Base-by-base conservation (phyloP, 768 basidiomycete species). In the Leucocoprinus leucothites region DNA sequence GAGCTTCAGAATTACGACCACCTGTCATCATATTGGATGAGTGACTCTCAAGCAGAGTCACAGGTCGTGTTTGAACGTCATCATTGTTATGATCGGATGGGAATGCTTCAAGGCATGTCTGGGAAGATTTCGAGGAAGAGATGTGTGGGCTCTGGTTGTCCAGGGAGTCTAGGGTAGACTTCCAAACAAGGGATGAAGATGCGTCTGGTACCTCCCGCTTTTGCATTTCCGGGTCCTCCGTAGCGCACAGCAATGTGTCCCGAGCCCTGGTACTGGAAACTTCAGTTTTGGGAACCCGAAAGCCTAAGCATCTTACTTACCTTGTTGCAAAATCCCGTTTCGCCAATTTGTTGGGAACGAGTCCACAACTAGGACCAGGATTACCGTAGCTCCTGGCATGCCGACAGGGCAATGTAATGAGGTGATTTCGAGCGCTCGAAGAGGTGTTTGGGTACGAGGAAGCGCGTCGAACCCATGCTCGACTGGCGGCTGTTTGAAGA, bases 401-500 rank as follows among this genome's bases (percentile, higher is more conserved):
- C 24, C 40, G 28, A 22, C 13, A 43, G 13, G n/a, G 16, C 7
- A 25, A 9, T 35, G 22, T 13, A 43, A 24, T 16, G 25, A 6
- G 25, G 11, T 24, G 22, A 8, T 38, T 1, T 25, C 42, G 28
- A 35, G 41, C 34, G 31, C 11, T 49, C 9, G 21, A 52, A 25
- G 46, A 40, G 13, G 48, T 40, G 47, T 18, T 21, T 0, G 45
- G n/a, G 18, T 21, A 49, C 16, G 56, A 50, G n/a, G 66, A 60
- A 19, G 60, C 58, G 24, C 57, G 66, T 51, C 71, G 69, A 24
- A 66, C 60, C 73, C 79, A 84, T 45, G 81, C 82, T 48, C 74
- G 76, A 59, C 71, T 71, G 18, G 82, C 81, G 53, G 79, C 81
- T 36, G 69, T 69, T 53, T 78, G 78, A 3, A 82, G 70, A 44